A percentile compares a stretch with the other conserved stretches of the same genome.
phyloP scores from a whole-genome alignment of 371 early-diverging fungal species.

The Basidiobolus meristosporus region DNA sequence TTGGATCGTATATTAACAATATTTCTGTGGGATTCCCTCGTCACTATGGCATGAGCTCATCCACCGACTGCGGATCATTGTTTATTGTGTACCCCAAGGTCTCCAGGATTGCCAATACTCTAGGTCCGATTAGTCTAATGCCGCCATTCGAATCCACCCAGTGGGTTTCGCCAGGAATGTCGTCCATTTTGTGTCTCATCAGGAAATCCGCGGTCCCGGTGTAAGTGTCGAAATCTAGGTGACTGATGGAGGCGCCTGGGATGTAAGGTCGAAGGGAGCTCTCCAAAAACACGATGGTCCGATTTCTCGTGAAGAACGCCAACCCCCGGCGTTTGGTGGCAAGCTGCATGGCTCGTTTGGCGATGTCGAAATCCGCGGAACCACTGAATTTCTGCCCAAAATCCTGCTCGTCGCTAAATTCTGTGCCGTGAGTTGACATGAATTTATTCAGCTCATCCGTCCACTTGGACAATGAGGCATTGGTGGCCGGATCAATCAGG shows the following conservation, averaged over 20 bases:
- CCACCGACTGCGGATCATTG: too few relatives aligned
- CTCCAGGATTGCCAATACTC: too few relatives aligned
- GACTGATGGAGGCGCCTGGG: constrained; percentile 27
- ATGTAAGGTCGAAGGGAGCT: constrained; percentile 12
- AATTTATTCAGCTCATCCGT: constrained; percentile 2
- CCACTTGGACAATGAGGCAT: neutral
- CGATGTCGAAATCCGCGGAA: constrained; percentile 4
- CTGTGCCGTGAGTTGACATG: neutral
- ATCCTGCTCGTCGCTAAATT: neutral
- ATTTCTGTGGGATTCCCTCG: too few relatives aligned
- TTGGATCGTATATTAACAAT: too few relatives aligned
- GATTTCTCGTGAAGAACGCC: neutral
- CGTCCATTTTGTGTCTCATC: constrained; percentile 14
- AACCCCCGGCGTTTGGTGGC: constrained; percentile 4
- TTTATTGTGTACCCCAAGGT: too few relatives aligned
- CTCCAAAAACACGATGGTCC: constrained; percentile 6
- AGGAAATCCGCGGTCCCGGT: constrained; percentile 21
- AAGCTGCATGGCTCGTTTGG: constrained; percentile 4
- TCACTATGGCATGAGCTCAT: too few relatives aligned
- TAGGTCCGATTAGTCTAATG: too few relatives aligned
- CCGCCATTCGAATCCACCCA: too few relatives aligned
- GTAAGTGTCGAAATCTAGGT: constrained; percentile 17
- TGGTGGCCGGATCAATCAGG: neutral
- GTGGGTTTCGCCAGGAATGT: too few relatives aligned
- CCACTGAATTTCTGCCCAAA: neutral